Base-by-base conservation (phyloP, 306 rosid species). In the Calophaca sinica region DNA sequence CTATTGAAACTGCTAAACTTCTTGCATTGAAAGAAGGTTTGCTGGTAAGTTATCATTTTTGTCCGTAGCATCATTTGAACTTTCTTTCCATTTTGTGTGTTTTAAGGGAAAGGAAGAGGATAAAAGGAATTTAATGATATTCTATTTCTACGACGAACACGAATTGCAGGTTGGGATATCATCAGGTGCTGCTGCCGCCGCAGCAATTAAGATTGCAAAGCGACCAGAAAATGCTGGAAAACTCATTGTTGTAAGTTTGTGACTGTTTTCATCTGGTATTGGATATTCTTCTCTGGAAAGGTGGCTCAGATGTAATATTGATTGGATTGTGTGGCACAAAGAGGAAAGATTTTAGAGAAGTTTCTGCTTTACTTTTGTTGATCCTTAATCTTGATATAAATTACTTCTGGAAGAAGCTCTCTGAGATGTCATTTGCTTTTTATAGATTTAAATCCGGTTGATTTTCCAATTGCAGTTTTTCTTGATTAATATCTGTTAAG, bases 171-270 rank as follows among this genome's bases (percentile, higher is more conserved):
- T 87, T 5, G 98, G 98, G 68, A 94, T 94, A 83, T 94, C 98
- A 82, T 94, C 98, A 0, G 98, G 98, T 79, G 98, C 90, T 6
- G 98, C 98, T 0, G 91, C 98, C 0, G 97, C 97, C 0, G 98
- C 96, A 7, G 97, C 96, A 57, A 86, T 94, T 63, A 83, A 83
- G 89, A 57, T 94, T 61, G 98, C 96, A 29, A 86, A 79, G 80
- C 83, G 88, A 81, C 96, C 97, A 2, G 98, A 89, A 77, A 91
- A 88, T 82, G 89, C 88, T 32, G 98, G 98, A 76, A 94, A 94
- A 75, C 97, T 94, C 81, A 87, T 94, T 67, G 97, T 90, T 73
- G 98, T 94, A 90, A 88, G 98, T 84, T 73, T 58, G 28, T 61
- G 7, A 41, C 36, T 62, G 26, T 44, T 68, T 69, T 60, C 66